A percentile compares a stretch with the other conserved stretches of the same genome.
phyloP scores from a whole-genome alignment of 1,284 basidiomycete species.

The Trichosporon asahii region DNA sequence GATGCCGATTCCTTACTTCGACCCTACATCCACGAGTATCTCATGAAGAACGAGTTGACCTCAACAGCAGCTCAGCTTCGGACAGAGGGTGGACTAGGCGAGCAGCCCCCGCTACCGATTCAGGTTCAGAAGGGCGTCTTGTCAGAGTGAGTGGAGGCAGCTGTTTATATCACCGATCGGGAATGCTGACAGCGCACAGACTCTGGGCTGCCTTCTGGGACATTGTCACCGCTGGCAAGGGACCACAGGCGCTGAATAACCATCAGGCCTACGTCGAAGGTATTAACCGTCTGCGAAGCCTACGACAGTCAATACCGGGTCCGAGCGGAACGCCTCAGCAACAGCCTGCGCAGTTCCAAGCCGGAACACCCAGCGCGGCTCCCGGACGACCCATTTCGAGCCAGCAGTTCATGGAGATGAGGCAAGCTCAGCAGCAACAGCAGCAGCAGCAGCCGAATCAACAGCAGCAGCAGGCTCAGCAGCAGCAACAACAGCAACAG shows the following conservation, averaged over 20 bases:
- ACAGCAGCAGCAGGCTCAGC: constrained; percentile 20
- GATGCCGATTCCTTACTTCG: constrained; percentile 44
- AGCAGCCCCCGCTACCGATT: constrained; percentile 43
- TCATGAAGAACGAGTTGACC: constrained; percentile 43
- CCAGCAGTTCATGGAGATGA: constrained; percentile 30
- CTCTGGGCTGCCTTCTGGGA: constrained; percentile 54
- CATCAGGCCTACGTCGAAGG: constrained; percentile 48
- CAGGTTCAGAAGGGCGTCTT: constrained; percentile 50
- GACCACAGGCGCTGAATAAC: constrained; percentile 42
- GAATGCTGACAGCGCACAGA: constrained; percentile 27
- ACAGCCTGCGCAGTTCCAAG: constrained; percentile 22
- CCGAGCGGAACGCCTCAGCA: constrained; percentile 16
- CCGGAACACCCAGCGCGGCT: constrained; percentile 1
- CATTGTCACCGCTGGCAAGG: constrained; percentile 49
- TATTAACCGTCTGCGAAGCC: constrained; percentile 35
- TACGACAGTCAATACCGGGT: constrained; percentile 16
- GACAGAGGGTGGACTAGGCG: constrained; percentile 43
- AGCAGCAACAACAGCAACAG: constrained; percentile 18
- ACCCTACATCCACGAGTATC: constrained; percentile 49
- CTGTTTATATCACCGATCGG: background rate
- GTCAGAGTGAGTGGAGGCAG: constrained; percentile 45
- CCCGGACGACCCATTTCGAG: constrained; percentile 26
- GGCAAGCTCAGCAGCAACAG: constrained; percentile 23
- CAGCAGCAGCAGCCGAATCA: constrained; percentile 26
- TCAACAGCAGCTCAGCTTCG: constrained; percentile 42